phyloP scores from a whole-genome alignment of 2,329 filamentous ascomycete genomes.

The Botrytis byssoidea region DNA sequence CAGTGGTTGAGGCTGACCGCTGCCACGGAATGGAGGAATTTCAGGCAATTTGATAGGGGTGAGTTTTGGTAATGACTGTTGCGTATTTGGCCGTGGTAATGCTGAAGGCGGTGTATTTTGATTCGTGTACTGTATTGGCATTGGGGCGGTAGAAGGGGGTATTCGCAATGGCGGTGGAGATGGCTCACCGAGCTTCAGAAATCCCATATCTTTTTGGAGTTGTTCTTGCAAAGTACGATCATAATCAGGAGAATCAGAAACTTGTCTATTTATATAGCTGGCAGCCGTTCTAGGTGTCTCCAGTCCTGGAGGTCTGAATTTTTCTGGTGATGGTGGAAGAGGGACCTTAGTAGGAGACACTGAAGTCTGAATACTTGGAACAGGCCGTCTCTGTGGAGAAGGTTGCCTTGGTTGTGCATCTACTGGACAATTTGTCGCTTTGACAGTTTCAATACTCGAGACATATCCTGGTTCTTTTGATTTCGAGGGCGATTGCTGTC shows the following conservation, averaged over 20 bases:
- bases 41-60: conserved; percentile 41
- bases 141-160: conserved; percentile 19
- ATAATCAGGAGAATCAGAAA: conserved; percentile 56
- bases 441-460: conserved; percentile 52
- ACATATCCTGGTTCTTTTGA: conserved; percentile 42
- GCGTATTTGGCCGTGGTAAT: conserved; percentile 35
- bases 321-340: conserved; percentile 58
- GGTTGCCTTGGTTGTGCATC: conserved; percentile 53
- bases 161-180: conserved; percentile 32
- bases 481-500: conserved; percentile 54
- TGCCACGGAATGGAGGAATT: conserved; percentile 41
- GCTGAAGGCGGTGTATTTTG: conserved; percentile 26
- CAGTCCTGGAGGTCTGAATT: conserved; percentile 41
- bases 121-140: conserved; percentile 30
- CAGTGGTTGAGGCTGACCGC: conserved; percentile 31
- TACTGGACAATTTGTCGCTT: conserved; percentile 45
- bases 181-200: conserved; percentile 49
- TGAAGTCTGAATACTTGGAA: conserved; percentile 38
- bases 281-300: conserved; percentile 52
- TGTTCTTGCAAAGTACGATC: conserved; percentile 61
- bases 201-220: conserved; percentile 60
- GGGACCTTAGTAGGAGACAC: conserved; percentile 59
- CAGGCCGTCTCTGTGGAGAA: conserved; percentile 60
- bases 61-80: conserved; percentile 40
- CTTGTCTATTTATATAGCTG: conserved; percentile 44